Percentiles rank a stretch among this genome's conserved stretches.
phyloP scores from a whole-genome alignment of 2,329 filamentous ascomycete species.

The Thermoascus crustaceus region DNA sequence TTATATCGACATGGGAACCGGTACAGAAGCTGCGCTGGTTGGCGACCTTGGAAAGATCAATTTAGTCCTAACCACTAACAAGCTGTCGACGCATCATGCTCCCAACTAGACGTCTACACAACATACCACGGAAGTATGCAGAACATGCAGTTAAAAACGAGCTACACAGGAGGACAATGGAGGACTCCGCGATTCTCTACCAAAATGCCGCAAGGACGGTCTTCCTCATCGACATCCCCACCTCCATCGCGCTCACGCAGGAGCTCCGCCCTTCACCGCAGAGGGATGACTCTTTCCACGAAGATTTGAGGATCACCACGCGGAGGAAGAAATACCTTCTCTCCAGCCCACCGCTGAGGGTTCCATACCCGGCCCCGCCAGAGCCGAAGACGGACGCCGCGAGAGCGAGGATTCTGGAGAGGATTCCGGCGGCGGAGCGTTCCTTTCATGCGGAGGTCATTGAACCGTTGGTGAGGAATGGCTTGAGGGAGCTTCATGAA shows the following conservation, averaged over 20 bases:
- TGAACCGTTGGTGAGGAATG: constrained; percentile 26
- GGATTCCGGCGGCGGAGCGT: constrained; percentile 25
- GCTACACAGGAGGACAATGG: not conserved
- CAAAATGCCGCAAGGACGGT: constrained; percentile 38
- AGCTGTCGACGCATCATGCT: no score
- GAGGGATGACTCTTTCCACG: no score
- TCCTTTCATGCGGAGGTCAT: constrained; percentile 15
- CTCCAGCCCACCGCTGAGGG: constrained; percentile 30
- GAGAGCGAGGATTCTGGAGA: constrained; percentile 30
- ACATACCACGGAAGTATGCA: no score
- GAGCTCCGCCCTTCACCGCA: no score
- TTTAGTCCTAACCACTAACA: no score
- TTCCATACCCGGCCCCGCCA: constrained; percentile 40
- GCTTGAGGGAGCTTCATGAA: constrained; percentile 26
- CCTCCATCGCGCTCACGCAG: constrained; percentile 50
- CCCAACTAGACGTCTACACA: no score
- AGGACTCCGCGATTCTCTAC: constrained; percentile 38
- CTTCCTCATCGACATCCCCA: constrained; percentile 51
- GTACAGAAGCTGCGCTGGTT: no score
- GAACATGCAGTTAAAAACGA: not conserved
- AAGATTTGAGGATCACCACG: no score
- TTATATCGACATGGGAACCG: no score
- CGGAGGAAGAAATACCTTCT: constrained; percentile 22
- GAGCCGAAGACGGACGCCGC: constrained; percentile 45
- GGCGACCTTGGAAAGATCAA: no score